phyloP scores from a whole-genome alignment of 352 stramenopile genomes.

The Blastocystis sp. region DNA sequence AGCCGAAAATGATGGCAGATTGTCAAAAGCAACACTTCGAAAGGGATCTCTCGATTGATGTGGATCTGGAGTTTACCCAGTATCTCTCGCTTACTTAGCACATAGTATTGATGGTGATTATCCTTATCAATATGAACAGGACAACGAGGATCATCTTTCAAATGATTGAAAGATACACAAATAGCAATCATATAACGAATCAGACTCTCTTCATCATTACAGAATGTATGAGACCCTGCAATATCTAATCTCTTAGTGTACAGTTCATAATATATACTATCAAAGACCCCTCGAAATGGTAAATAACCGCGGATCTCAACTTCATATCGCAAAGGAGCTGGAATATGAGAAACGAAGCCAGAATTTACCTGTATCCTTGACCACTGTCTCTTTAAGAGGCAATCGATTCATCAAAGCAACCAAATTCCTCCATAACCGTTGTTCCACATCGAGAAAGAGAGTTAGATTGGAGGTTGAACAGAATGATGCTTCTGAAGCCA shows the following conservation, averaged over 20 bases:
- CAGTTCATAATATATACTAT: not conserved
- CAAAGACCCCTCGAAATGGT: conserved; percentile 19
- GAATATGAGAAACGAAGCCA: not conserved
- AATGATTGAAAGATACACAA: not conserved
- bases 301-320: conserved; percentile 34
- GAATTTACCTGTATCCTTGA: not conserved
- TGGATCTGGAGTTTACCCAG: not conserved
- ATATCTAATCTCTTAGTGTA: not conserved
- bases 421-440: not conserved
- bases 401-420: conserved; percentile 26
- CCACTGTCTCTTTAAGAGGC: not conserved
- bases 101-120: not conserved
- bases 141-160: not conserved
- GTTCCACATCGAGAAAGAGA: conserved; percentile 1
- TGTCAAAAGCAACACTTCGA: not conserved
- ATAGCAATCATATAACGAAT: conserved; percentile 4
- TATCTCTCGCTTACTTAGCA: not conserved
- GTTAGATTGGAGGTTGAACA: not conserved
- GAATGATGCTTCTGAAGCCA: not conserved
- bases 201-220: not conserved
- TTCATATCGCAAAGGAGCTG: conserved; percentile 34
- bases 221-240: not conserved
- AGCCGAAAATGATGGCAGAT: not conserved
- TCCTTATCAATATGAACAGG: not conserved
- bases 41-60: not conserved